Evolutionary conservation across 805 yeast species (phyloP).

Genomic region (Yarrowia keelungensis): DNA sequence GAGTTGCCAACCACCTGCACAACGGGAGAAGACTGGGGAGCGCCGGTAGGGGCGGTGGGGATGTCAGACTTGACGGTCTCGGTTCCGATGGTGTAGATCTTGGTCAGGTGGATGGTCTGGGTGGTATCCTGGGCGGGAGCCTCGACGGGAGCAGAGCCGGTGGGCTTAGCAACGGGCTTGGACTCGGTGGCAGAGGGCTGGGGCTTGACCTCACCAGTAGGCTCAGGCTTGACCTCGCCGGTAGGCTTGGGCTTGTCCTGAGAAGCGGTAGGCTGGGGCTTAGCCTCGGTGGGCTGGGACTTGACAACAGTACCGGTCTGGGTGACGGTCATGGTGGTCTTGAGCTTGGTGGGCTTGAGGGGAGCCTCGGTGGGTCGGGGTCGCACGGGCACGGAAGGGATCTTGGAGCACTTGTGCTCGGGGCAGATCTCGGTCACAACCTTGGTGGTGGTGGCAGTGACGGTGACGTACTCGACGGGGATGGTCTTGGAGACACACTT

Average conservation of each 20-base stretch:
- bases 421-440: conserved; percentile 26
- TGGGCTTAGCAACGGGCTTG: conserved; percentile 3
- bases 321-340: conserved; percentile 19
- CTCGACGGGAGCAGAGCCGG: conserved; percentile 14
- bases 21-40: conserved; percentile 13
- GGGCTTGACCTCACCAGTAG: conserved; percentile 3
- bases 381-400: conserved; percentile 8
- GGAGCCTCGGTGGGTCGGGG: conserved; percentile 28
- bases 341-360: conserved; percentile 10
- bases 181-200: background rate
- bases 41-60: conserved; percentile 8
- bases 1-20: conserved; percentile 3
- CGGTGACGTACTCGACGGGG: conserved; percentile 10
- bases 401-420: conserved; percentile 16
- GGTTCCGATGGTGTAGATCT: conserved; percentile 13
- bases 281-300: background rate
- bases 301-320: background rate
- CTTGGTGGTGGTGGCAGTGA: conserved; percentile 12
- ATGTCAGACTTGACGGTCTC: conserved; percentile 15
- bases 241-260: background rate
- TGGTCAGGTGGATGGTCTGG: conserved; percentile 16
- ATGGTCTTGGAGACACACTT: conserved; percentile 20
- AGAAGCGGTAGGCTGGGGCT: background rate
- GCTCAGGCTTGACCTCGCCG: background rate
- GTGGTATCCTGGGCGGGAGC: background rate